Percentiles rank a stretch among this genome's conserved stretches.
Conservation (phyloP, 345 rosid species). For the Populus simonii region DNA sequence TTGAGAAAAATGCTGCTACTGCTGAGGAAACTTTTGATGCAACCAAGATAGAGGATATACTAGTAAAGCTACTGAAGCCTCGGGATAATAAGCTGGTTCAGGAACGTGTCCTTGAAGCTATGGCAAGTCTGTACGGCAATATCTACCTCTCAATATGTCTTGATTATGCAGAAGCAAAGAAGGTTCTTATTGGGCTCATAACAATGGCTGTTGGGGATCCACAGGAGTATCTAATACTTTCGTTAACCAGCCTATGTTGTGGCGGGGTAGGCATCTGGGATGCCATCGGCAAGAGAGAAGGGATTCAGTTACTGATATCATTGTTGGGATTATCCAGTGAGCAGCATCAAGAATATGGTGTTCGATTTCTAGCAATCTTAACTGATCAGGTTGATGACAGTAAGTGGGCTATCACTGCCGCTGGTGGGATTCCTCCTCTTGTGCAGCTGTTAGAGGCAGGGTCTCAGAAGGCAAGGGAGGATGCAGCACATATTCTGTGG, state of each 20-base stretch:
- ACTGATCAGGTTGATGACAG: slow-evolving; percentile 82
- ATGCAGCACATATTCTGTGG: slow-evolving; percentile 71
- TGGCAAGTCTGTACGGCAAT: slow-evolving; percentile 86
- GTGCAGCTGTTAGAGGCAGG: slow-evolving; percentile 82
- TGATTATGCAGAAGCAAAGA: slow-evolving; percentile 73
- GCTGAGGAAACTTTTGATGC: slow-evolving; percentile 61
- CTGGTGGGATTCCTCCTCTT: slow-evolving; percentile 94
- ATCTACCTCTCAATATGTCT: slow-evolving; percentile 48
- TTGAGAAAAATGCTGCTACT: slow-evolving; percentile 41
- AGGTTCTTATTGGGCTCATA: slow-evolving; percentile 70
- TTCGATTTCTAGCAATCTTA: slow-evolving; percentile 63
- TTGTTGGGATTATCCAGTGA: slow-evolving; percentile 80
- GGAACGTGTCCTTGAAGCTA: slow-evolving; percentile 84
- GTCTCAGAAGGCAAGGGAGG: slow-evolving; percentile 77
- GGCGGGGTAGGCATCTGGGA: slow-evolving; percentile 63
- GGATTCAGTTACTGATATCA: slow-evolving; percentile 74
- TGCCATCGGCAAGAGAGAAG: slow-evolving; percentile 77
- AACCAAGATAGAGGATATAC: slow-evolving; percentile 50
- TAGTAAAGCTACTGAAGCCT: slow-evolving; percentile 63
- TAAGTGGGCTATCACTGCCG: slow-evolving; percentile 97
- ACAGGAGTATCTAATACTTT: slow-evolving; percentile 60
- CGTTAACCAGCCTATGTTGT: slow-evolving; percentile 56
- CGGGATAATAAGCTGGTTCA: slow-evolving; percentile 61
- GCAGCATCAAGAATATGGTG: slow-evolving; percentile 86
- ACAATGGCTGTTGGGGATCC: slow-evolving; percentile 67